Evolutionary conservation across 169 alveolate genomes (phyloP).

Genomic region (Babesia sp.): DNA sequence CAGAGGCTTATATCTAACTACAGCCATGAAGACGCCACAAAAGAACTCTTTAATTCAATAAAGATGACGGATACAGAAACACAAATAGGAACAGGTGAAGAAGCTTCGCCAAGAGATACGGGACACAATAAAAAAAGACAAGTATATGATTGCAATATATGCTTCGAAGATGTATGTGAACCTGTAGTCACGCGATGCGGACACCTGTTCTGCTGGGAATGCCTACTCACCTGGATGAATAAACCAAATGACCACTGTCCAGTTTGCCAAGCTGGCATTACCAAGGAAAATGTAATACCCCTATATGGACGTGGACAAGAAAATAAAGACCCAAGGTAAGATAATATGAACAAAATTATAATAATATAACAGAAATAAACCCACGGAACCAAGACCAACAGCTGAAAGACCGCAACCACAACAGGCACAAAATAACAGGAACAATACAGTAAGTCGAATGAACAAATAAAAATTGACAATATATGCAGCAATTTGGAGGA

Average conservation of each 20-base stretch:
- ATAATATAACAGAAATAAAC: constrained; percentile 20
- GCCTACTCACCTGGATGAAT: constrained; percentile 91
- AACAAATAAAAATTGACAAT: background rate
- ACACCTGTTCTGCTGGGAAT: constrained; percentile 94
- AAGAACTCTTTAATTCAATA: background rate
- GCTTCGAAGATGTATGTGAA: constrained; percentile 94
- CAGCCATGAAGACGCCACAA: too few species aligned
- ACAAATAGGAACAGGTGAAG: background rate
- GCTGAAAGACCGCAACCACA: constrained; percentile 53
- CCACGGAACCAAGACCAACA: constrained; percentile 61
- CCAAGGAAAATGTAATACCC: constrained; percentile 90
- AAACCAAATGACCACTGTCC: constrained; percentile 90
- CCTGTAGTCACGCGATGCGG: constrained; percentile 98
- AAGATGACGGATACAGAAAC: background rate
- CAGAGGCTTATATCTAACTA: too few species aligned
- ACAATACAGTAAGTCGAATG: background rate
- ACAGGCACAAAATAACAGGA: background rate
- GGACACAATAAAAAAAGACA: constrained; percentile 37
- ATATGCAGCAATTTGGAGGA: constrained; percentile 42
- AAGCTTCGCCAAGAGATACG: background rate
- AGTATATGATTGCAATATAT: constrained; percentile 94
- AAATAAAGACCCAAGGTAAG: constrained; percentile 77
- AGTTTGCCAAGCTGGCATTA: constrained; percentile 91
- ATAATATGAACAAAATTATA: background rate
- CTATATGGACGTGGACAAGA: constrained; percentile 84